A percentile compares a stretch with the other conserved stretches of the same genome.
Conservation (phyloP, 345 rosid genomes). For the Crucihimalaya himalaica region DNA sequence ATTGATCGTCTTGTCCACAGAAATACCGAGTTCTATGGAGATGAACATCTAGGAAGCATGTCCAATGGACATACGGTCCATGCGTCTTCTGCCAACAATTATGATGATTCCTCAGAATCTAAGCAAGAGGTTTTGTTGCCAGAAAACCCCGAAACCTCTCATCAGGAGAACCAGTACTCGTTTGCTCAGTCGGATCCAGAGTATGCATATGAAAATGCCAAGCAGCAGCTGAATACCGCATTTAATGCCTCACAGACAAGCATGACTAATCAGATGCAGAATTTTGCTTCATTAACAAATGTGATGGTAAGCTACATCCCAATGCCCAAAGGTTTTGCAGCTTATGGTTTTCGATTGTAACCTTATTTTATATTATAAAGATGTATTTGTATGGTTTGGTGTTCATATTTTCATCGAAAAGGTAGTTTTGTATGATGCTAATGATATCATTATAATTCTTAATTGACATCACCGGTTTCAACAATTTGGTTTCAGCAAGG, state of each 20-base stretch:
- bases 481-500: conserved; percentile 49
- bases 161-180: conserved; percentile 62
- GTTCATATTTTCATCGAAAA: not conserved
- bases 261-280: conserved; percentile 59
- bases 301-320: conserved; percentile 62
- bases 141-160: conserved; percentile 55
- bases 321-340: not conserved
- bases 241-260: conserved; percentile 58
- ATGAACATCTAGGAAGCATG: conserved; percentile 62
- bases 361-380: not conserved
- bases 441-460: conserved; percentile 11
- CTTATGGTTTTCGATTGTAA: not conserved
- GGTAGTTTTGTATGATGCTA: not conserved
- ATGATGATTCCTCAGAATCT: conserved; percentile 61
- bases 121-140: conserved; percentile 62
- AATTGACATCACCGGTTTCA: conserved; percentile 1
- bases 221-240: conserved; percentile 57
- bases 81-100: conserved; percentile 50
- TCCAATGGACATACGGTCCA: conserved; percentile 58
- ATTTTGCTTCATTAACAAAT: conserved; percentile 56
- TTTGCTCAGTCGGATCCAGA: conserved; percentile 66
- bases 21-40: conserved; percentile 71
- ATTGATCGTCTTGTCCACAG: conserved; percentile 39
- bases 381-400: not conserved
- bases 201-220: conserved; percentile 59